A percentile compares a stretch with the other conserved stretches of the same genome.
Evolutionary conservation across 768 basidiomycete species (phyloP).

Genomic region (Macrocybe gigantea): DNA sequence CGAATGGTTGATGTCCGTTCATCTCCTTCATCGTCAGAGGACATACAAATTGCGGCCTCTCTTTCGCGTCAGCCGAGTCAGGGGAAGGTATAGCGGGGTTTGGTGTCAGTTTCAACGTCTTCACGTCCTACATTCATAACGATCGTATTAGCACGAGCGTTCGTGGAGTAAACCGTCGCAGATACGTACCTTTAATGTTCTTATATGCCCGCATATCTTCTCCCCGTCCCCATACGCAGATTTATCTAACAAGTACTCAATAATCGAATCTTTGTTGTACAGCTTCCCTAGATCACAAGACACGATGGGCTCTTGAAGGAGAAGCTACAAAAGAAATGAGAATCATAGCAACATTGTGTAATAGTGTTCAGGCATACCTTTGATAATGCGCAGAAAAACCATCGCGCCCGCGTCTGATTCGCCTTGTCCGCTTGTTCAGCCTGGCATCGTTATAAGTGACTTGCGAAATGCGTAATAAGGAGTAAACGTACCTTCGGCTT

Average conservation of each 20-base stretch:
- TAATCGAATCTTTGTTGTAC: slow-evolving; percentile 92
- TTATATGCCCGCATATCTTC: slow-evolving; percentile 65
- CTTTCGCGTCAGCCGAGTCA: slow-evolving; percentile 31
- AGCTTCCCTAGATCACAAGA: slow-evolving; percentile 90
- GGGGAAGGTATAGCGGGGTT: slow-evolving; percentile 52
- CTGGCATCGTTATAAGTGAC: slow-evolving; percentile 21
- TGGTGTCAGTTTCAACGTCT: slow-evolving; percentile 72
- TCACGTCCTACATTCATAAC: slow-evolving; percentile 60
- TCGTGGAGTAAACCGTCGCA: not conserved
- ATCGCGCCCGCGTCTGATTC: slow-evolving; percentile 80
- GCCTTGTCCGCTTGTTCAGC: slow-evolving; percentile 88
- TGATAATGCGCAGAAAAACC: slow-evolving; percentile 93
- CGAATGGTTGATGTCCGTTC: slow-evolving; percentile 86
- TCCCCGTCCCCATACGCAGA: slow-evolving; percentile 86
- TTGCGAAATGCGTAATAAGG: not conserved
- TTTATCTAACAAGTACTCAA: slow-evolving; percentile 85
- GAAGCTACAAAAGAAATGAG: too few species aligned
- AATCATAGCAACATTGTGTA: not conserved
- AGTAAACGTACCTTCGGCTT: slow-evolving; percentile 54
- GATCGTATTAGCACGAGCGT: not conserved
- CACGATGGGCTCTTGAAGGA: slow-evolving; percentile 80
- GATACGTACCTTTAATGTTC: slow-evolving; percentile 62
- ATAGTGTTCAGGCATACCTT: slow-evolving; percentile 50
- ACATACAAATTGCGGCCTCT: slow-evolving; percentile 75
- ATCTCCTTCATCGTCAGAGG: slow-evolving; percentile 92